Percentiles rank a stretch among this genome's conserved stretches.
Evolutionary conservation across 495 filamentous ascomycete species (phyloP).

Genomic region (Penicillium dipodomyicola): DNA sequence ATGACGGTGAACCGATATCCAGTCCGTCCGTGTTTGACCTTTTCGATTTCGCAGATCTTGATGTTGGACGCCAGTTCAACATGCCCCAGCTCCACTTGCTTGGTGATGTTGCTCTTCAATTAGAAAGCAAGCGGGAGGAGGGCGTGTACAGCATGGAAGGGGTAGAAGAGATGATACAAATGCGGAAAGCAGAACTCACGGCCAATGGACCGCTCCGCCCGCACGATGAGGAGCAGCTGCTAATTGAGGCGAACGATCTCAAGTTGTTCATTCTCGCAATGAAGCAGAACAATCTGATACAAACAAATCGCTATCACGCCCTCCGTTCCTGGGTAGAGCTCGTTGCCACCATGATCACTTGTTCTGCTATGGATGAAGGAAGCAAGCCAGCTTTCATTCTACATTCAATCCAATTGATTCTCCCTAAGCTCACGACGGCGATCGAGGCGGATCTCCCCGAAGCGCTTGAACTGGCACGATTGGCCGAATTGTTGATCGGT

Average conservation of each 20-base stretch:
- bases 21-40: conserved; percentile 84
- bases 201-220: conserved; percentile 49
- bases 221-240: conserved; percentile 56
- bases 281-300: conserved; percentile 64
- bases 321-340: conserved; percentile 80
- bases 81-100: conserved; percentile 55
- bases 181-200: conserved; percentile 53
- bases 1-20: conserved; percentile 57
- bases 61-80: conserved; percentile 50
- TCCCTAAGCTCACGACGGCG: conserved; percentile 78
- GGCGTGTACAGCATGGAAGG: conserved; percentile 56
- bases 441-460: conserved; percentile 61
- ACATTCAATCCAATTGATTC: conserved; percentile 77
- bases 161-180: conserved; percentile 59
- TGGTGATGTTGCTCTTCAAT: conserved; percentile 57
- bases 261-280: conserved; percentile 61
- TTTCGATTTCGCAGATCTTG: conserved; percentile 82
- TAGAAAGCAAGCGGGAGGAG: conserved; percentile 56
- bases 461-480: conserved; percentile 68
- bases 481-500: conserved; percentile 73
- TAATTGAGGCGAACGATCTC: conserved; percentile 56
- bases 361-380: conserved; percentile 67
- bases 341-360: conserved; percentile 71
- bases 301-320: conserved; percentile 57
- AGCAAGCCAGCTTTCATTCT: conserved; percentile 72